These are phyloP conservation scores for Gynostemma pentaphyllum DNA, from an alignment of 306 rosid species.

Conservation along the genomic window DNA sequence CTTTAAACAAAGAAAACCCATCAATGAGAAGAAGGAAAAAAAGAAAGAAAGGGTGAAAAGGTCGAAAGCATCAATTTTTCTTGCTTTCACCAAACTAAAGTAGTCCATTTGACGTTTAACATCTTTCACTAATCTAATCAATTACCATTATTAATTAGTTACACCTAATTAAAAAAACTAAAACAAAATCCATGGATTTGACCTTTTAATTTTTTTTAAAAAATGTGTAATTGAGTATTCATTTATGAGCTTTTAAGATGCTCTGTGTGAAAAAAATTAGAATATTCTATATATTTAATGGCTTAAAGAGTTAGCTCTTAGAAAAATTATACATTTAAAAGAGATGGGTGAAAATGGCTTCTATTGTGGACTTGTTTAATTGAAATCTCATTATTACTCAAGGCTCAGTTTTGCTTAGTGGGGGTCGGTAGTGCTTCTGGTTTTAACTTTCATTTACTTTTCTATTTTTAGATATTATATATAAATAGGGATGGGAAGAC, in stretches of 20 bases:
- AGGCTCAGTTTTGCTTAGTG: neutral
- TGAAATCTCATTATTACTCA: no score
- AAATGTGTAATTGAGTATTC: neutral
- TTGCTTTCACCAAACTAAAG: neutral
- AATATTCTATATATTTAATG: no score
- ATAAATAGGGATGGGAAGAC: no score
- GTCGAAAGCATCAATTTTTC: neutral
- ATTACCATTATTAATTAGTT: neutral
- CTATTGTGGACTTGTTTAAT: neutral
- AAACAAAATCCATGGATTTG: neutral
- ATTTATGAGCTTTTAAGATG: neutral
- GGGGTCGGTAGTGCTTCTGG: neutral
- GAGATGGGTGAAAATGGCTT: slow-evolving; percentile 2
- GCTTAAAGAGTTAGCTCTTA: no score
- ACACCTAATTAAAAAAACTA: neutral
- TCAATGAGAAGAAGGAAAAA: neutral
- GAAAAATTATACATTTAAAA: no score
- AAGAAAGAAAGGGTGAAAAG: neutral
- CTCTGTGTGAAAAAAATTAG: no score
- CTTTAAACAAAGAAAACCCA: neutral
- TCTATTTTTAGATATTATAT: no score
- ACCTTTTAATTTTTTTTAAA: neutral
- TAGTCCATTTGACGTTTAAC: slow-evolving; percentile 2
- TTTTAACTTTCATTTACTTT: neutral
- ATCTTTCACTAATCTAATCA: neutral